These are phyloP conservation scores for Grigorovia humatica DNA, from an alignment of 805 yeast genomes.

Conservation along the genomic window DNA sequence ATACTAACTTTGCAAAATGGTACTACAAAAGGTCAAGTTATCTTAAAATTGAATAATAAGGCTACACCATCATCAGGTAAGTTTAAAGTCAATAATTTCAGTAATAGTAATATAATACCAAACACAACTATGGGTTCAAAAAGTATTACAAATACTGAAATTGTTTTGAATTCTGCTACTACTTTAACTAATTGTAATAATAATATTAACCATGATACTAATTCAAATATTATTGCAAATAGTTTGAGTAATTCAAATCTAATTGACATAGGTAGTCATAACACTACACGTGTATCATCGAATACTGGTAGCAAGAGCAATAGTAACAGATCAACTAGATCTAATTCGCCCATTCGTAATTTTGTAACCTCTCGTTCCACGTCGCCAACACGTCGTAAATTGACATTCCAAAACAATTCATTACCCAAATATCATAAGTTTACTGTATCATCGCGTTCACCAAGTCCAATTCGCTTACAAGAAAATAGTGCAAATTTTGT, in stretches of 20 bases:
- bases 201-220: background rate
- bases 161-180: background rate
- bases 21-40: background rate
- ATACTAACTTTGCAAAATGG: background rate
- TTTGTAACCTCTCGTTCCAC: constrained; percentile 4
- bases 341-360: constrained; percentile 9
- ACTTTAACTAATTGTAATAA: too few relatives aligned
- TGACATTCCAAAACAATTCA: background rate
- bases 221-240: background rate
- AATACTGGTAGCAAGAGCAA: constrained; percentile 1
- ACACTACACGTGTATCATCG: background rate
- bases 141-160: background rate
- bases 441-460: background rate
- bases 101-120: background rate
- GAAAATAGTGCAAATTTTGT: background rate
- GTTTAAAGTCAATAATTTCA: background rate
- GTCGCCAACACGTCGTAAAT: constrained; percentile 1
- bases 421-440: constrained; percentile 1
- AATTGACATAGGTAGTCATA: background rate
- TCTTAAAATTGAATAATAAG: background rate
- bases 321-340: constrained; percentile 4
- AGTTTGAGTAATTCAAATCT: too few relatives aligned
- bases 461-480: constrained; percentile 1
- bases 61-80: background rate
- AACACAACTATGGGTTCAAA: background rate